Conservation (phyloP, 345 rosid species). For the Eucalyptus microcorys region DNA sequence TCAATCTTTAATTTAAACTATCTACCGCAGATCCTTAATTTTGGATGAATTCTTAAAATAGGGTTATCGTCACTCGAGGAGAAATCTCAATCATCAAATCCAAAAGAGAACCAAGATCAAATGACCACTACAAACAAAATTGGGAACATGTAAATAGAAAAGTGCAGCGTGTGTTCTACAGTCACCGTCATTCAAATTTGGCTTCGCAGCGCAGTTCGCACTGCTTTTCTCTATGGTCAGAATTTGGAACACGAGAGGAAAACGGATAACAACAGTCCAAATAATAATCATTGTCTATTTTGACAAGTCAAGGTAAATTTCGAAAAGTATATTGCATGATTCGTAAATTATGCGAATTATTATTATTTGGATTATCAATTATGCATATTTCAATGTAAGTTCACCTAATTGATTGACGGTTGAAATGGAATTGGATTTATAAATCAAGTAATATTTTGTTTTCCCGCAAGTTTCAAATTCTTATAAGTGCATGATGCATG, state of each 20-base stretch:
- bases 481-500: not conserved
- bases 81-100: not conserved
- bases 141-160: not conserved
- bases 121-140: not conserved
- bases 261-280: not conserved
- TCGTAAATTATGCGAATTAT: too few relatives aligned
- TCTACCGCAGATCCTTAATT: slow-evolving; percentile 4
- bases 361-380: not conserved
- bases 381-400: rapidly evolving
- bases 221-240: not conserved
- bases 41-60: not conserved
- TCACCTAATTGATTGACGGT: not conserved
- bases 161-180: slow-evolving; percentile 9
- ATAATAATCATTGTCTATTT: not conserved
- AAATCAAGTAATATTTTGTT: not conserved
- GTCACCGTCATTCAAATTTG: not conserved
- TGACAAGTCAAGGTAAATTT: not conserved
- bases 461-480: not conserved
- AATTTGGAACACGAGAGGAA: not conserved
- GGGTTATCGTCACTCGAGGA: not conserved
- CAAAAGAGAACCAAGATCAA: not conserved
- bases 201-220: not conserved
- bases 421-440: not conserved
- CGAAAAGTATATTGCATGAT: not conserved
- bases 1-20: not conserved